Evolutionary conservation across 2,329 filamentous ascomycete species (phyloP), one percentile per base, ranked within the genome.

Genomic region (Colletotrichum sansevieriae): DNA sequence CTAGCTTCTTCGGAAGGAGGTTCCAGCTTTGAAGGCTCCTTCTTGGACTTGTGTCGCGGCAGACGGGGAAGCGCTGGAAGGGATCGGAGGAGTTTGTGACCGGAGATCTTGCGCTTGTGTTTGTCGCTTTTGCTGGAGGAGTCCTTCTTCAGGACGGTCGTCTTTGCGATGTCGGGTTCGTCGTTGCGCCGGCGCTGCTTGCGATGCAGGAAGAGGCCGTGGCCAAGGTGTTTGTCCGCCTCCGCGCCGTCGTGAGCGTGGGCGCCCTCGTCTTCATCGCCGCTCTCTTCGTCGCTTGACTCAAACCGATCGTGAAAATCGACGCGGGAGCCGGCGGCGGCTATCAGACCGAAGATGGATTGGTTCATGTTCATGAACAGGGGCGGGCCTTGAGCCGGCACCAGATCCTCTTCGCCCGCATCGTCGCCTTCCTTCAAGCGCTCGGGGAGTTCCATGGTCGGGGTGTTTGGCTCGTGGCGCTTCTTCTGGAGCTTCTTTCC

Each of bases 311-410:
- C 87, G 78, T 93, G 91, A 76, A 97, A 94, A 79, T 97, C 92
- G 59, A 92, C 90, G 68, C 89, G 90, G 35, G 93, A 95, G 7
- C 94, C 93, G 43, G 94, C 94, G 15, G 94, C 93, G 7, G 95
- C 93, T 73, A 98, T 95, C 81, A 98, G 88, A 62, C 94, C 94
- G 78, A 98, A 97, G 63, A 98, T 91, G 72, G 93, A 97, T 83
- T 97, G 95, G 79, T 97, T 96, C 90, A 97, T 93, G 75, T 94
- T 93, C 80, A 88, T 83, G 67, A 87, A 85, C 77, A 87, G 83
- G 71, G 84, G 82, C 13, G 82, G 79, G 43, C 80, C 81, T 65
- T 83, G 82, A 2, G 83, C 79, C 4, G 79, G 79, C 52, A 82
- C 72, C 49, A 84, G 79, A 43, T 86, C 83, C 52, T 86, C 84